Evolutionary conservation across 176 grass and related monocot species (phyloP).

Genomic region (Triticum turgidum): DNA sequence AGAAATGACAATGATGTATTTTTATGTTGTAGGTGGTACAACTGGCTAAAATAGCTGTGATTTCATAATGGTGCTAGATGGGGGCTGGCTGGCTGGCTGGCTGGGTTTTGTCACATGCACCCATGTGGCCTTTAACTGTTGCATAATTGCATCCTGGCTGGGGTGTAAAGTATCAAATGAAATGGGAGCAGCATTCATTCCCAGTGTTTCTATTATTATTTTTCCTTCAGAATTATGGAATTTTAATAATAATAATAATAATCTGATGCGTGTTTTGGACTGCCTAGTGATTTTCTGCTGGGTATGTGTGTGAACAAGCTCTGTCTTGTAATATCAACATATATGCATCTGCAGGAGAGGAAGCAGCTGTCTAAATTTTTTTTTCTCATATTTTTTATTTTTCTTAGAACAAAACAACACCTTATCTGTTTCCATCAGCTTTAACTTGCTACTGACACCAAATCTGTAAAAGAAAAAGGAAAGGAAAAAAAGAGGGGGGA

Average conservation of each 20-base stretch:
- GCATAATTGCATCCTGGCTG: background rate
- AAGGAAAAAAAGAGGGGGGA: fast-evolving
- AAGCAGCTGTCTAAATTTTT: too few species aligned
- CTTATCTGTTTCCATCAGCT: background rate
- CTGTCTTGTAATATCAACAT: background rate
- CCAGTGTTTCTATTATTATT: background rate
- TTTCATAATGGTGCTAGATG: background rate
- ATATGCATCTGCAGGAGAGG: background rate
- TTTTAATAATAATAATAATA: background rate
- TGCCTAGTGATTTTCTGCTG: background rate
- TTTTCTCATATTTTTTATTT: background rate
- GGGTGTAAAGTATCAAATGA: background rate
- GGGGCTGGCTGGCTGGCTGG: background rate
- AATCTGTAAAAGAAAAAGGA: background rate
- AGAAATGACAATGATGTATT: background rate
- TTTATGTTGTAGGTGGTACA: background rate
- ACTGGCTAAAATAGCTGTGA: background rate
- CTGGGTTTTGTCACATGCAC: slow-evolving; percentile 5
- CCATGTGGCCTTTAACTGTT: slow-evolving; percentile 11
- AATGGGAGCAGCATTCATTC: background rate
- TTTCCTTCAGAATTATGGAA: background rate
- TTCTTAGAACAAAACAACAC: background rate
- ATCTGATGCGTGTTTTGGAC: background rate
- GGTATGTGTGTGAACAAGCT: background rate
- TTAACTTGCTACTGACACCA: background rate